phyloP scores from a whole-genome alignment of 2,329 filamentous ascomycete genomes.

The Fusarium marasasianum region DNA sequence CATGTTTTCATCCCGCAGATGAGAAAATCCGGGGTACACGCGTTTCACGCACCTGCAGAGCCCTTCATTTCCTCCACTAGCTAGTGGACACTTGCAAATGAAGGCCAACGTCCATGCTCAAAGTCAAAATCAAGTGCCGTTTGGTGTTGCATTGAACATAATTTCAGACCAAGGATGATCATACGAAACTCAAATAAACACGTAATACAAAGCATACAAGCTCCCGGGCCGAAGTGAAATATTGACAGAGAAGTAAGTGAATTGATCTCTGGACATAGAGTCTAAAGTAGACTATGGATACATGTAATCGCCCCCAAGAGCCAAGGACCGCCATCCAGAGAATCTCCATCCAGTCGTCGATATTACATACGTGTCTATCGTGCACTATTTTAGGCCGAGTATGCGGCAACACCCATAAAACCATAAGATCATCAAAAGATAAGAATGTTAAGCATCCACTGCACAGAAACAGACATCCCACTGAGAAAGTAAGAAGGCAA shows the following conservation, averaged over 20 bases:
- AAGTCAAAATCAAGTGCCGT: background rate
- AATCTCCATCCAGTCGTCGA: conserved; percentile 28
- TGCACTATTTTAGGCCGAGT: conserved; percentile 21
- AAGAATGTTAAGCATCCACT: conserved; percentile 13
- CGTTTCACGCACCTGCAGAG: background rate
- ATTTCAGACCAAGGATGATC: background rate
- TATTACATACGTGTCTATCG: conserved; percentile 30
- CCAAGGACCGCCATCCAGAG: background rate
- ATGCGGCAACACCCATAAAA: conserved; percentile 25
- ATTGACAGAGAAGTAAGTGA: conserved; percentile 6
- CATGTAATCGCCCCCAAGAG: conserved; percentile 3
- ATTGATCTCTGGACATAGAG: conserved; percentile 12
- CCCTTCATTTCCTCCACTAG: background rate
- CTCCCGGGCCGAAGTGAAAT: background rate
- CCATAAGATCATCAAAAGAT: conserved; percentile 23
- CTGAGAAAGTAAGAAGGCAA: conserved; percentile 23
- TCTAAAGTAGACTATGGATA: conserved; percentile 21
- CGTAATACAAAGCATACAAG: background rate
- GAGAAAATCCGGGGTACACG: conserved; percentile 4
- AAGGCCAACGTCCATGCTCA: background rate
- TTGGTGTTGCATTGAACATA: background rate
- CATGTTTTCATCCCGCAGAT: background rate
- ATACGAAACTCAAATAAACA: background rate
- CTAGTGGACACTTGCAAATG: background rate
- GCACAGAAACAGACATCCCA: conserved; percentile 16